Percentiles rank a stretch among this genome's conserved stretches.
phyloP scores from a whole-genome alignment of 1,284 basidiomycete species.

The Uromyces viciae-fabae region DNA sequence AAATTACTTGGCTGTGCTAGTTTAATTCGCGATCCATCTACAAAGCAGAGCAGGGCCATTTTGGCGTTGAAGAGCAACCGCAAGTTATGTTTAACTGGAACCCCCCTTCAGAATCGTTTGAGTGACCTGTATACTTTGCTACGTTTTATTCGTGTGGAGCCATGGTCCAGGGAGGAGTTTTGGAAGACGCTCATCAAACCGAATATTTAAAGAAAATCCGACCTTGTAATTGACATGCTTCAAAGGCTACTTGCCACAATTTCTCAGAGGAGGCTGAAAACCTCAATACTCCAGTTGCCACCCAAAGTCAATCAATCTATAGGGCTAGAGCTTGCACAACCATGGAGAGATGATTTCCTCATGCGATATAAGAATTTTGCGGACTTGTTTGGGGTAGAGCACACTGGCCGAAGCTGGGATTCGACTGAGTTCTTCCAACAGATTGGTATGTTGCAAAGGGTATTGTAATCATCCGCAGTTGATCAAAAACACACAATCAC shows the following conservation, averaged over 20 bases:
- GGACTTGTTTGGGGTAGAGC: background rate
- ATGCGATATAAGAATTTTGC: background rate
- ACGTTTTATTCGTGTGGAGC: background rate
- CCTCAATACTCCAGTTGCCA: background rate
- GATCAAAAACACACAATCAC: background rate
- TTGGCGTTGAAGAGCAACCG: background rate
- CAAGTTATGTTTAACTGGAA: background rate
- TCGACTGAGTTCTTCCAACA: background rate
- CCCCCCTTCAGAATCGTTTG: background rate
- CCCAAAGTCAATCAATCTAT: background rate
- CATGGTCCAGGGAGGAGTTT: background rate
- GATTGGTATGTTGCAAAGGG: background rate
- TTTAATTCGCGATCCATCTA: background rate
- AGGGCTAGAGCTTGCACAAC: background rate
- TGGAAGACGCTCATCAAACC: background rate
- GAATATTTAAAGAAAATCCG: background rate
- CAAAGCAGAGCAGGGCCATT: conserved; percentile 3
- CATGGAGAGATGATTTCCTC: background rate
- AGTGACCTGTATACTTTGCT: background rate
- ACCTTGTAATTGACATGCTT: background rate
- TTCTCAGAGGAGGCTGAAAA: background rate
- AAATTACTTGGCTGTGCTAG: too few relatives aligned
- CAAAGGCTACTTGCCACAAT: background rate
- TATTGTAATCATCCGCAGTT: conserved; percentile 4
- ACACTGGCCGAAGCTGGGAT: background rate